phyloP scores from a whole-genome alignment of 2,329 filamentous ascomycete species.

The Penicillium glabrum region DNA sequence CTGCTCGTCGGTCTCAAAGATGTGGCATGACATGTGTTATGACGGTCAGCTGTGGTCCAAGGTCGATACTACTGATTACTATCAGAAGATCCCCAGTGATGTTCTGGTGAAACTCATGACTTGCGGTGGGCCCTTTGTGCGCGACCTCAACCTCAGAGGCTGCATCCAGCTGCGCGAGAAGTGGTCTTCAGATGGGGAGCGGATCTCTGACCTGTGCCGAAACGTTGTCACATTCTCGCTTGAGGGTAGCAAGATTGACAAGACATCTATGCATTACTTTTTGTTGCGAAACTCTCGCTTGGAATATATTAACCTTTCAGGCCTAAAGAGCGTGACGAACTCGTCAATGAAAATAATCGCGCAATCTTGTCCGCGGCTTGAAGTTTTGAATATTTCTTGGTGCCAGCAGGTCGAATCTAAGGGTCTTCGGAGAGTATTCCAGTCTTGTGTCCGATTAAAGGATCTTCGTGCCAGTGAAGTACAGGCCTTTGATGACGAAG shows the following conservation, averaged over 20 bases:
- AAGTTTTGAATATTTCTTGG: constrained; percentile 88
- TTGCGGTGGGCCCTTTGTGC: constrained; percentile 83
- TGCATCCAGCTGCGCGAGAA: constrained; percentile 86
- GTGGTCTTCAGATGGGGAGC: constrained; percentile 67
- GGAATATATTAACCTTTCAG: constrained; percentile 82
- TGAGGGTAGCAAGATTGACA: constrained; percentile 85
- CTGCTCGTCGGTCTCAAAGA: constrained; percentile 72
- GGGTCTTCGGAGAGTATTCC: constrained; percentile 71
- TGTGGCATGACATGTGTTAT: constrained; percentile 81
- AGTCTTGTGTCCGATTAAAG: constrained; percentile 69
- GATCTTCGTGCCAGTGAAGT: constrained; percentile 84
- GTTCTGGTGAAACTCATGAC: constrained; percentile 83
- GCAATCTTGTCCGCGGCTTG: constrained; percentile 75
- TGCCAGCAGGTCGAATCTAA: constrained; percentile 80
- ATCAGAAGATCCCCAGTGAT: constrained; percentile 79
- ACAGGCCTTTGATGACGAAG: constrained; percentile 71
- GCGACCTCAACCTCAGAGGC: constrained; percentile 84
- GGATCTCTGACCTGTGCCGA: constrained; percentile 75
- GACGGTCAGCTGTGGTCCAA: constrained; percentile 92
- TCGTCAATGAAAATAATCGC: constrained; percentile 83
- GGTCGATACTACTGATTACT: constrained; percentile 83
- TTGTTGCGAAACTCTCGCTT: constrained; percentile 76
- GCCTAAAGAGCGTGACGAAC: constrained; percentile 73
- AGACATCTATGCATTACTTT: constrained; percentile 73
- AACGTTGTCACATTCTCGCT: constrained; percentile 87